Evolutionary conservation across 495 filamentous ascomycete species (phyloP).

Genomic region (Neurospora tetrasperma): DNA sequence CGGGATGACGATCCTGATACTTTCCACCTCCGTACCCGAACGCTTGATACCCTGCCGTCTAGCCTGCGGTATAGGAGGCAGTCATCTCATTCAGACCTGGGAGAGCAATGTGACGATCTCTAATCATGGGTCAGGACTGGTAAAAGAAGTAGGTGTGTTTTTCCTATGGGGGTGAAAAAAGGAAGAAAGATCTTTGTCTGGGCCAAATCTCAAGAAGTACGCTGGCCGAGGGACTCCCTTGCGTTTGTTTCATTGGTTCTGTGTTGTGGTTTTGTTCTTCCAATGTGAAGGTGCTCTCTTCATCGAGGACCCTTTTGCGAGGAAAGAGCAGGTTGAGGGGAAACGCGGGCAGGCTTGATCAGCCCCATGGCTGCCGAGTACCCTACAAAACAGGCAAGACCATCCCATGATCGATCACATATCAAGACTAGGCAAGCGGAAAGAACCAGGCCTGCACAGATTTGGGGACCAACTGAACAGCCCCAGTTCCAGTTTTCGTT

Average conservation of each 20-base stretch:
- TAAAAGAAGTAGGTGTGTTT: background rate
- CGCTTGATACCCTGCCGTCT: too few species aligned
- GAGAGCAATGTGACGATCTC: accelerated
- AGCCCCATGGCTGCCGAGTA: background rate
- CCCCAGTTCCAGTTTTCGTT: background rate
- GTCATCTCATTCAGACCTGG: background rate
- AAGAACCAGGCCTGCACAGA: background rate
- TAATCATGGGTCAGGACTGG: background rate
- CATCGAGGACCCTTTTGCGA: background rate
- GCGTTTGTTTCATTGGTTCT: background rate
- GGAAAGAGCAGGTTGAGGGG: background rate
- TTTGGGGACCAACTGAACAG: background rate
- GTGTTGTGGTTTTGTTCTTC: background rate
- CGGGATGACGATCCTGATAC: too few species aligned
- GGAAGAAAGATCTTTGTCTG: background rate
- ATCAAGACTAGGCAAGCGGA: background rate
- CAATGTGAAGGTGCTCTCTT: background rate
- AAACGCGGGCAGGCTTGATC: background rate
- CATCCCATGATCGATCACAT: background rate
- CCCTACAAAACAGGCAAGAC: background rate
- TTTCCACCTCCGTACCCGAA: too few species aligned
- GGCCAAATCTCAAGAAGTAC: background rate
- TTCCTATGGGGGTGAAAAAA: too few species aligned
- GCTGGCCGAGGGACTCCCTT: background rate
- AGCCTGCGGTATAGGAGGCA: background rate